Base-by-base conservation (phyloP, 2,329 filamentous ascomycete genomes). In the Fusarium sp. region DNA sequence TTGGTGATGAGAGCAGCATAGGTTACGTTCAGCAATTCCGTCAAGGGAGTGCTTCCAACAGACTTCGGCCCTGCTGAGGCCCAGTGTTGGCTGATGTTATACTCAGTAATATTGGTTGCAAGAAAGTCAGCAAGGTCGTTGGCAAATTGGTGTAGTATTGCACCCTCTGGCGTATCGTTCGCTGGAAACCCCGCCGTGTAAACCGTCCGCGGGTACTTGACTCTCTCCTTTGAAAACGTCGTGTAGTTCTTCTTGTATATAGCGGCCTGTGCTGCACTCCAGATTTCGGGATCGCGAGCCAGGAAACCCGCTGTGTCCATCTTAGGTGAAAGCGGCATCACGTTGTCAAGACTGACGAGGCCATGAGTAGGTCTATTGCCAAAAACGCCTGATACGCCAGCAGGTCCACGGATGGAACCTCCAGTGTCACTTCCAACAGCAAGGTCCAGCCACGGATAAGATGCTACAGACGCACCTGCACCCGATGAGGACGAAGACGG, bases 401-500 rank as follows among this genome's bases (percentile, higher is more conserved):
- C 82, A 0, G 86, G 86, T 1, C 83, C 80, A 16, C 85, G 81
- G 61, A 87, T 85, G 79, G 82, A 69, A 0, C 73, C 73, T 5
- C 73, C 73, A 0, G 73, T 69, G 19, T 74, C 74, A 15, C 61
- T 71, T 1, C 63, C 73, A 69, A 73, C 42, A 7, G 59, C 46
- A 31, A 58, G 42, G 10, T 86, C 84, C 0, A 86, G 76, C 84
- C 84, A 86, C 5, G 80, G 79, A 27, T 86, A 86, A 1, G 80
- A 78, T 1, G 80, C 82, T 5, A 84, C 66, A 1, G 81, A 80
- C 0, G 82, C 82, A 1, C 79, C 82, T 1, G 80, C 84, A 0
- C 81, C 79, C 0, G 82, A 88, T 83, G 88, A 3, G 81, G 84
- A 3, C 81, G 83, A 67, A 83, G 80, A 11, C 80, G 79, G 55